Percentiles rank a stretch among this genome's conserved stretches.
phyloP scores from a whole-genome alignment of 2,329 filamentous ascomycete species.

The Ophiostoma tasmaniense region DNA sequence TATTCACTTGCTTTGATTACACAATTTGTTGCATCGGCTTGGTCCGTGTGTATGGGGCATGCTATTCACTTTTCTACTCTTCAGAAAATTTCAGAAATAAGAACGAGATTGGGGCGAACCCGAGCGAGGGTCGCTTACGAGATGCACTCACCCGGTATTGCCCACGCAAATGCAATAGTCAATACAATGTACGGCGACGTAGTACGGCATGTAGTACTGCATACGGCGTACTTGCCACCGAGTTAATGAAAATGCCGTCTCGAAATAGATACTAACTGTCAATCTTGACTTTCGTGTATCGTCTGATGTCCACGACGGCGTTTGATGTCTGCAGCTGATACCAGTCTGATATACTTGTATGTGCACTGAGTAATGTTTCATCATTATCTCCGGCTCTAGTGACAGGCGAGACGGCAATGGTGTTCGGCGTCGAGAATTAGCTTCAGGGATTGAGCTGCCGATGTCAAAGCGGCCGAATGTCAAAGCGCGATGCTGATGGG shows the following conservation, averaged over 20 bases:
- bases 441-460: neutral
- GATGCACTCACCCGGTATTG: neutral
- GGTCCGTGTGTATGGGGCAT: neutral
- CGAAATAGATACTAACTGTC: neutral
- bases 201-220: neutral
- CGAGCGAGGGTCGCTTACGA: neutral
- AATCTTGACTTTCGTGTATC: neutral
- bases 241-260: neutral
- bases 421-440: neutral
- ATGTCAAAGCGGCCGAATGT: neutral
- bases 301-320: neutral
- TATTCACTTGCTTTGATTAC: neutral
- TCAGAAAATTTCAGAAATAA: no score
- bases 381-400: neutral
- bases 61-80: no score
- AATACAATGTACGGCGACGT: neutral
- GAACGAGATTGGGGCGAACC: no score
- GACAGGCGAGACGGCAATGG: neutral
- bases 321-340: neutral
- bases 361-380: neutral
- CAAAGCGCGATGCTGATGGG: neutral
- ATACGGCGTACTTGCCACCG: neutral
- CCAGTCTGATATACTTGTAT: neutral
- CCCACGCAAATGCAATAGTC: neutral
- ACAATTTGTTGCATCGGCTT: neutral